Evolutionary conservation across 192 early-diverging fungal species (phyloP).

Genomic region (Thamnidium elegans): DNA sequence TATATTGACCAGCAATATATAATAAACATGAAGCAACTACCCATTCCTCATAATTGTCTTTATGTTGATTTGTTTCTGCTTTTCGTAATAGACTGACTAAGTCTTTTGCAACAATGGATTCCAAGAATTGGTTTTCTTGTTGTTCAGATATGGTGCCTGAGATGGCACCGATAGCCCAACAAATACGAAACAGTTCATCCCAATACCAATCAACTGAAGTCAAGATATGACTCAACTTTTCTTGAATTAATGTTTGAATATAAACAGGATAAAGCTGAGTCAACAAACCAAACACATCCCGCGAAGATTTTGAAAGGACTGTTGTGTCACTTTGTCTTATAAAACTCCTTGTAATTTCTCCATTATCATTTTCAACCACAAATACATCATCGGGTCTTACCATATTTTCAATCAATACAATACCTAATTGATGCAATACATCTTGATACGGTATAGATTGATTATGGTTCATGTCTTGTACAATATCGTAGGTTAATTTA

Average conservation of each 20-base stretch:
- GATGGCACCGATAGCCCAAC: conserved; percentile 17
- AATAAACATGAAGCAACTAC: conserved; percentile 23
- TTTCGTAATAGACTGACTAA: neutral
- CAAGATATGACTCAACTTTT: conserved; percentile 2
- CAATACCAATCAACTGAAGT: conserved; percentile 1
- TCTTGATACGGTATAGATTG: neutral
- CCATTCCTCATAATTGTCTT: conserved; percentile 5
- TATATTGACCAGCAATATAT: conserved; percentile 28
- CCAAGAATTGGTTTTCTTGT: conserved; percentile 13
- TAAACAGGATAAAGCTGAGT: neutral
- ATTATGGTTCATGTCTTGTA: neutral
- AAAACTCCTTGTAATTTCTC: conserved; percentile 9
- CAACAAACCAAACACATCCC: conserved; percentile 1
- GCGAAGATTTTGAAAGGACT: conserved; percentile 11
- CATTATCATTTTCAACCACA: conserved; percentile 16
- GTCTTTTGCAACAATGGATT: neutral
- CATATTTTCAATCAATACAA: conserved; percentile 17
- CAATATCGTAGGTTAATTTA: conserved; percentile 8
- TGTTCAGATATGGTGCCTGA: conserved; percentile 1
- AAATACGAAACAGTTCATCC: conserved; percentile 1
- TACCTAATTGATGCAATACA: conserved; percentile 1
- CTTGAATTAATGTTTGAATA: conserved; percentile 6
- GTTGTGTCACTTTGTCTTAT: conserved; percentile 22
- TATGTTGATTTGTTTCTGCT: neutral
- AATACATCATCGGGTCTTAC: conserved; percentile 18